Evolutionary conservation across 2,329 filamentous ascomycete species (phyloP).

Genomic region (Alternaria atra): DNA sequence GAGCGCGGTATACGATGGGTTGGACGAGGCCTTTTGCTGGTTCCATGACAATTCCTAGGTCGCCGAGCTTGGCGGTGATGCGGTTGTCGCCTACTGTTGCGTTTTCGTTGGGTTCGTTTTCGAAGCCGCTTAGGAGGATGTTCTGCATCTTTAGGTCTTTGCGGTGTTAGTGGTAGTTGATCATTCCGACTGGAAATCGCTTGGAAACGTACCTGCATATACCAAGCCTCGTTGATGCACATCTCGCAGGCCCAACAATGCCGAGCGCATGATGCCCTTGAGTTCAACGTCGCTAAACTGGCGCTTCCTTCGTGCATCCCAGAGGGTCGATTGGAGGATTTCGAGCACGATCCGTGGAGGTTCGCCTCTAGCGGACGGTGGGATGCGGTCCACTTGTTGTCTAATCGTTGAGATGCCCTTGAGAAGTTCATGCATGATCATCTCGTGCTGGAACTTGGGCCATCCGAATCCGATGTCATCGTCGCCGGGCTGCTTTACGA

Average conservation of each 20-base stretch:
- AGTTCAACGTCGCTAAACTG: slow-evolving; percentile 21
- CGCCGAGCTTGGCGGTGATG: slow-evolving; percentile 18
- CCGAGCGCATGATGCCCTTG: slow-evolving; percentile 21
- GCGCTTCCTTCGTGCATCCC: slow-evolving; percentile 18
- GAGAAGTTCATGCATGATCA: slow-evolving; percentile 22
- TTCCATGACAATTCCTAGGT: slow-evolving; percentile 23
- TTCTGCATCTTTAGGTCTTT: slow-evolving; percentile 22
- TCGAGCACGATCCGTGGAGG: slow-evolving; percentile 19
- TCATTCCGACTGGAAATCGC: neutral
- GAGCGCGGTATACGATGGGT: slow-evolving; percentile 20
- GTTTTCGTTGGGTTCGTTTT: slow-evolving; percentile 1
- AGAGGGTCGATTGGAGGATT: slow-evolving; percentile 17
- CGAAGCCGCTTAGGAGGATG: slow-evolving; percentile 17
- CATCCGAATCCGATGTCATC: slow-evolving; percentile 19
- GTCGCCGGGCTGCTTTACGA: slow-evolving; percentile 19
- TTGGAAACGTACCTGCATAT: slow-evolving; percentile 14
- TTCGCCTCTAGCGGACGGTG: slow-evolving; percentile 8
- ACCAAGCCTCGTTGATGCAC: slow-evolving; percentile 18
- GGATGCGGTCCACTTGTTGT: slow-evolving; percentile 21
- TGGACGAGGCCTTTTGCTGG: slow-evolving; percentile 20
- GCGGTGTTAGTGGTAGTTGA: neutral
- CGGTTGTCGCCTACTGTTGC: neutral
- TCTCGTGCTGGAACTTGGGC: slow-evolving; percentile 21
- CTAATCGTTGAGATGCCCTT: slow-evolving; percentile 16
- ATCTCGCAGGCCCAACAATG: slow-evolving; percentile 15